Base-by-base conservation (phyloP, 1,139 yeast genomes). In the Yamadazyma buinensis region DNA sequence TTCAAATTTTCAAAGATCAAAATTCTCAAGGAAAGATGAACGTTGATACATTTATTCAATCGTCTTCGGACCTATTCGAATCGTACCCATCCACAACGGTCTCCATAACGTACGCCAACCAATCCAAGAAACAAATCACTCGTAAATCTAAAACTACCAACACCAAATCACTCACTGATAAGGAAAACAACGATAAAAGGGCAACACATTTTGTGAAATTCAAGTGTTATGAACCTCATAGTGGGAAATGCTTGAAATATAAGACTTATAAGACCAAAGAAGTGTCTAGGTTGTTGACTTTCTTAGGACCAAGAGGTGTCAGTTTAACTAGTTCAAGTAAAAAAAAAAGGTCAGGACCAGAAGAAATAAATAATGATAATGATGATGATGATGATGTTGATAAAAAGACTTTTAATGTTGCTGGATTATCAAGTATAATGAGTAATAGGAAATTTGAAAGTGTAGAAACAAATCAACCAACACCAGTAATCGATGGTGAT, bases 271-370 rank as follows among this genome's bases (percentile, higher is more conserved):
- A 82, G 48, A 61, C 72, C 31, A 88, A 88, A 57, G 96, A 88
- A 54, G 73, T 90, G 28, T 81, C 92, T 13, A 74, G 92, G 48
- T 57, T 90, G 22, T 62, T 87, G 54, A 77, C 86, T 26, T 87
- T 90, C n/a, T 54, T 88, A 34, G 97, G 97, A 0, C 96, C 97
- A 4, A 71, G 75, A 41, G 92, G 94, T 3, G 84, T 84, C 12
- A 70, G 61, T 42, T 51, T 65, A 25, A 46, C 61, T 9, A 52
- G 15, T 22, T 14, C 26, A 5, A 12, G 10, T 21, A 54, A 30
- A 41, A 42, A 12, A n/a, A 18, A 29, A 7, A n/a, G 9, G 5
- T 7, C 5, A 17, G 19, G 7, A 5, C 5, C 7, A 11, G 33
- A 23, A 7, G 15, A 10, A 39, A 15, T 22, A 36, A 32, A 12